These are phyloP conservation scores for Wickerhamiella kazuoi DNA, from an alignment of 805 yeast genomes.

Conservation along the genomic window DNA sequence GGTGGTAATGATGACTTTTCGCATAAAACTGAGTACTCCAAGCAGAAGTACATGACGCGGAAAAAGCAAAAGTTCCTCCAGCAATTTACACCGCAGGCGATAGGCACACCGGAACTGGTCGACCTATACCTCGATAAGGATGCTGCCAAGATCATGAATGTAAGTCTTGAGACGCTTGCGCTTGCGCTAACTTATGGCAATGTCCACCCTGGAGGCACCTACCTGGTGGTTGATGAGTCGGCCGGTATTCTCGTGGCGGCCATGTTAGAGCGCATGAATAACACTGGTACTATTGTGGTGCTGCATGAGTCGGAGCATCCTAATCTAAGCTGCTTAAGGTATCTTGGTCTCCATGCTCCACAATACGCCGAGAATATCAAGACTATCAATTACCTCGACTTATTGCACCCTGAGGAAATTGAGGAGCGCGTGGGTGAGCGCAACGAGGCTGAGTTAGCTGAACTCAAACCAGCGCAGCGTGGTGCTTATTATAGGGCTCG, in stretches of 20 bases:
- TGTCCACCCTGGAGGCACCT: slow-evolving; percentile 76
- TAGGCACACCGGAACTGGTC: slow-evolving; percentile 53
- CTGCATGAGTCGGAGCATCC: slow-evolving; percentile 91
- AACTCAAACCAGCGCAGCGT: slow-evolving; percentile 40
- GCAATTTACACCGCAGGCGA: slow-evolving; percentile 62
- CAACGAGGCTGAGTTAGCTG: slow-evolving; percentile 34
- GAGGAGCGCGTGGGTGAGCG: slow-evolving; percentile 28
- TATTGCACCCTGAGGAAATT: slow-evolving; percentile 55
- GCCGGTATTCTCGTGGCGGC: slow-evolving; percentile 79
- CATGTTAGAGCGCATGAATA: slow-evolving; percentile 75
- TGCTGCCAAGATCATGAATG: slow-evolving; percentile 48
- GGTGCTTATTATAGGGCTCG: slow-evolving; percentile 51
- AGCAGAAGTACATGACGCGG: slow-evolving; percentile 78
- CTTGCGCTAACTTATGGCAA: slow-evolving; percentile 61
- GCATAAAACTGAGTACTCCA: slow-evolving; percentile 75
- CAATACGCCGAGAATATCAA: slow-evolving; percentile 38
- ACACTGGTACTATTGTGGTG: slow-evolving; percentile 48
- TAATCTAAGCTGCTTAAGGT: slow-evolving; percentile 51
- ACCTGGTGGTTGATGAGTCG: slow-evolving; percentile 82
- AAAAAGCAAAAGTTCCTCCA: slow-evolving; percentile 83
- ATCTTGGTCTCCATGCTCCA: slow-evolving; percentile 39
- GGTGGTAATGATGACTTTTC: slow-evolving; percentile 74
- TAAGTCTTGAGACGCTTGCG: slow-evolving; percentile 75
- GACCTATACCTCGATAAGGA: slow-evolving; percentile 68
- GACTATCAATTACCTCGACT: slow-evolving; percentile 61